Base-by-base conservation (phyloP, 441 rosid genomes). In the Brassica balearica region DNA sequence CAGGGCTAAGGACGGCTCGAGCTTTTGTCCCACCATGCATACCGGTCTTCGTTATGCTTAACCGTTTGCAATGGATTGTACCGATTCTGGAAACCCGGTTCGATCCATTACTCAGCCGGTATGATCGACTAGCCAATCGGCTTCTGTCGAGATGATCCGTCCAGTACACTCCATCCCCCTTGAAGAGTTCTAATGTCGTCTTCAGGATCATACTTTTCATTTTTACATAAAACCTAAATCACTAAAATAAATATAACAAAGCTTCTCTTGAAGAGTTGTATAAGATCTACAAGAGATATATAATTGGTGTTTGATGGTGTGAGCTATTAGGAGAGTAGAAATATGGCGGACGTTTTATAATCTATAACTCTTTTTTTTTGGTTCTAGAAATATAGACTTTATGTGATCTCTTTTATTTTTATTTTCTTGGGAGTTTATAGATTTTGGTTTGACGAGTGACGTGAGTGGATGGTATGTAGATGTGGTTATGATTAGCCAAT, bases 171-270 rank as follows among this genome's bases (percentile, higher is more conserved):
- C 72, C 73, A 63, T 81, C 75, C 27, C 85, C 84, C 58, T 78
- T 67, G 56, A 71, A 75, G 61, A 80, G 67, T 66, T 82, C 87
- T 2, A 81, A 68, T 1, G 84, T 72, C 12, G 84, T 80, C 84
- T 87, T 85, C 19, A 85, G 65, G n/a, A 89, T 62, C 82, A 84
- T 71, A 51, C 86, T 85, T 78, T 84, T 82, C 78, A 82, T 74
- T 61, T 76, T 71, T 80, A 15, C 17, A 32, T 59, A 15, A 15
- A 55, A 55, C 60, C 60, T 55, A 15, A 15, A 15, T 55, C 60
- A 55, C 60, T 17, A 55, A 55, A 15, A 53, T 53, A 6, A 15
- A 53, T 53, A 7, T 15, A 14, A 15, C 19, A 53, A 53, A 53
- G 22, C 59, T 15, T 53, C 59, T 53, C 59, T 53, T 53, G 22